phyloP scores from a whole-genome alignment of 2,329 filamentous ascomycete genomes.

The Diplodia intermedia region DNA sequence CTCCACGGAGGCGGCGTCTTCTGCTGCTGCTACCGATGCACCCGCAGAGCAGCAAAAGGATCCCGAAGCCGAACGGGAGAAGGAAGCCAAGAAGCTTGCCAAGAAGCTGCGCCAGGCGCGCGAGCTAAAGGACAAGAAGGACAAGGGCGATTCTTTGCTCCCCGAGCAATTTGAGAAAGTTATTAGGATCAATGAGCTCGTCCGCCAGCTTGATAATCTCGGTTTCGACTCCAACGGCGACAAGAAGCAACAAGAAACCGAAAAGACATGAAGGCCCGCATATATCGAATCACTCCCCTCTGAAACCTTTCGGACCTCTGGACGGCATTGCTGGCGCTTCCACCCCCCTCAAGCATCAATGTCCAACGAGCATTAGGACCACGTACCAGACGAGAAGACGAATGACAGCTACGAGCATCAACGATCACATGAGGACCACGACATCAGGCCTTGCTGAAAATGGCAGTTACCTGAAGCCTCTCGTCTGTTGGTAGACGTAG shows the following conservation, averaged over 20 bases:
- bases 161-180: slow-evolving; percentile 98
- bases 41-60: slow-evolving; percentile 37
- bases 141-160: slow-evolving; percentile 79
- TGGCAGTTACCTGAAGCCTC: not conserved
- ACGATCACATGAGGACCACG: slow-evolving; percentile 14
- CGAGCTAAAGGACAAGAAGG: slow-evolving; percentile 89
- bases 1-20: not conserved
- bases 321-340: not conserved
- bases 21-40: slow-evolving; percentile 36
- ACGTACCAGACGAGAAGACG: not conserved
- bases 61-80: slow-evolving; percentile 78
- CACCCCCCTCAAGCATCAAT: not conserved
- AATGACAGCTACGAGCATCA: slow-evolving; percentile 23
- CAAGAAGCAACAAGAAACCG: slow-evolving; percentile 50
- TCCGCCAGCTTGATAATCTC: slow-evolving; percentile 83
- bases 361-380: not conserved
- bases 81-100: slow-evolving; percentile 87
- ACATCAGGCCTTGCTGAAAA: not conserved
- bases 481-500: not conserved
- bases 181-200: slow-evolving; percentile 93
- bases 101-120: slow-evolving; percentile 96
- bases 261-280: slow-evolving; percentile 15
- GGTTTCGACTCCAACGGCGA: slow-evolving; percentile 85
- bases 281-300: not conserved
- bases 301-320: not conserved